These are phyloP conservation scores for Balakata baccata DNA, from an alignment of 345 rosid species.

Conservation along the genomic window DNA sequence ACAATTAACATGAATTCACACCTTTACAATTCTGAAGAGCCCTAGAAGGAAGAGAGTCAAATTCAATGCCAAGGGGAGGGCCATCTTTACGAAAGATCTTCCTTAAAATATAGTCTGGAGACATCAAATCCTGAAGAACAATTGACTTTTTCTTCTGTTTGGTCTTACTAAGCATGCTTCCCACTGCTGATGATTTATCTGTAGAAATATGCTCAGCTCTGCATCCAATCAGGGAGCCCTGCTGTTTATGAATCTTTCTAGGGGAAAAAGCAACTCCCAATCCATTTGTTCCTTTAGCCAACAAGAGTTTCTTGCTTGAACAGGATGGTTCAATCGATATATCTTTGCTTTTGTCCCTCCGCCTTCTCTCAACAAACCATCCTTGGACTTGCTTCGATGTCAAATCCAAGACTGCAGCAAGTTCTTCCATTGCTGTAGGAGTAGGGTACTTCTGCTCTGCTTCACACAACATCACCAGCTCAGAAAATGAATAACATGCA, in stretches of 20 bases:
- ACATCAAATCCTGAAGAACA: constrained; percentile 47
- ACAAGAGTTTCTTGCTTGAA: constrained; percentile 18
- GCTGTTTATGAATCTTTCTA: constrained; percentile 17
- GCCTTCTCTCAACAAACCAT: constrained; percentile 75
- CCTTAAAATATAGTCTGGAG: constrained; percentile 56
- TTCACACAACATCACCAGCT: constrained; percentile 23
- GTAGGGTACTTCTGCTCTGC: constrained; percentile 67
- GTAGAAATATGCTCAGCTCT: constrained; percentile 15
- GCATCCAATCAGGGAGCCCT: constrained; percentile 9
- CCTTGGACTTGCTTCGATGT: constrained; percentile 65
- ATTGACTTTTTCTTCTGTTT: constrained; percentile 21
- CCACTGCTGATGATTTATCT: constrained; percentile 19
- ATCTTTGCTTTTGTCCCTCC: constrained; percentile 44
- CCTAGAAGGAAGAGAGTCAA: constrained; percentile 55
- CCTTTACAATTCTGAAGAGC: constrained; percentile 28
- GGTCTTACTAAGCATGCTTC: constrained; percentile 21
- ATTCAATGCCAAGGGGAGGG: constrained; percentile 76
- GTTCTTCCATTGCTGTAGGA: constrained; percentile 44
- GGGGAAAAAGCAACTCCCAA: constrained; percentile 13
- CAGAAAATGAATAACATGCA: constrained; percentile 1
- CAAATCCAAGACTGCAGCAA: constrained; percentile 53
- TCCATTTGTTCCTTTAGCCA: constrained; percentile 20
- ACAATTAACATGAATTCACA: constrained; percentile 6
- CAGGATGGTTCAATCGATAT: constrained; percentile 16
- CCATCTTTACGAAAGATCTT: constrained; percentile 91